Evolutionary conservation across 106 monocot genomes (phyloP).

Genomic region (Dendrobium catenatum): DNA sequence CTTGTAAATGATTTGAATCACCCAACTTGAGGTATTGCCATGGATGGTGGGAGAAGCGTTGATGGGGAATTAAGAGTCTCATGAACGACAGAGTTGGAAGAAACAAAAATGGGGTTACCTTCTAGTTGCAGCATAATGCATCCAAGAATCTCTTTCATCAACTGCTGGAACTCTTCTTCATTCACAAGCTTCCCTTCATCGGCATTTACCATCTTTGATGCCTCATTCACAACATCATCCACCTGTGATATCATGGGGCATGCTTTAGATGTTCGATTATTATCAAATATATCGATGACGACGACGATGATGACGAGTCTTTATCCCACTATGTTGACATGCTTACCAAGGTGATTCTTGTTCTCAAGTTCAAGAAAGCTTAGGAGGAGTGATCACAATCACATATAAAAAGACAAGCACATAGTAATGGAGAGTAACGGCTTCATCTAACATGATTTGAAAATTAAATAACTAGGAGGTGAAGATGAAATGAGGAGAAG

Average conservation of each 20-base stretch:
- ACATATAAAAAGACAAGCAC: neutral
- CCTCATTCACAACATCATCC: constrained; percentile 53
- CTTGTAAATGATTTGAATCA: neutral
- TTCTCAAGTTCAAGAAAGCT: too few species aligned
- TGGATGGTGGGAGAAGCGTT: constrained; percentile 18
- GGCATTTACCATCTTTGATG: constrained; percentile 31
- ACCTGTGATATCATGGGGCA: constrained; percentile 27
- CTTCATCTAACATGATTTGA: neutral
- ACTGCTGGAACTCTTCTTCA: constrained; percentile 64
- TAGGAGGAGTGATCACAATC: neutral
- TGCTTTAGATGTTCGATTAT: too few species aligned
- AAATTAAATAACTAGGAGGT: neutral
- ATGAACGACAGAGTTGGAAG: constrained; percentile 64
- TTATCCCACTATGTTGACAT: neutral
- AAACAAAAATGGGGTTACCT: constrained; percentile 52
- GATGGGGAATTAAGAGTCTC: constrained; percentile 48
- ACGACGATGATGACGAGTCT: neutral
- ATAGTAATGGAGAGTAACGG: neutral
- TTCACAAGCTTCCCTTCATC: constrained; percentile 39
- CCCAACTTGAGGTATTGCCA: neutral
- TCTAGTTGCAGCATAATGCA: constrained; percentile 57
- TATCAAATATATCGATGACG: too few species aligned
- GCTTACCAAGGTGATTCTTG: too few species aligned
- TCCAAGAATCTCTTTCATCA: constrained; percentile 50
- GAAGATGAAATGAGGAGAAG: neutral